Conservation (phyloP, 306 rosid genomes). For the Inga leiocalycina region DNA sequence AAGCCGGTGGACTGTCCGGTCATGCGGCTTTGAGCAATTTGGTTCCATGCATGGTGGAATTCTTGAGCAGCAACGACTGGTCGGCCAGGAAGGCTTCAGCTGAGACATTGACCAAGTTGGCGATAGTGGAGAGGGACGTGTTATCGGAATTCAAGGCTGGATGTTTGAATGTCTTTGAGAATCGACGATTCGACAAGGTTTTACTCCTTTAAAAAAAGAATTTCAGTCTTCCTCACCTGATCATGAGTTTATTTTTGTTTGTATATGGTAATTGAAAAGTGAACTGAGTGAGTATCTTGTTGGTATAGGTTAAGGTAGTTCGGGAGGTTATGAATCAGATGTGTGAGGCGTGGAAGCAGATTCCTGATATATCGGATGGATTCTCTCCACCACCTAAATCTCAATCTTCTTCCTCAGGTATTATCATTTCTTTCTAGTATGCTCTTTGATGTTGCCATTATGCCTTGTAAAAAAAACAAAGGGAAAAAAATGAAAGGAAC, state of each 20-base stretch:
- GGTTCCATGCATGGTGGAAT: constrained; percentile 68
- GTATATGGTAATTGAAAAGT: constrained; percentile 30
- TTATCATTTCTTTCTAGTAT: not conserved
- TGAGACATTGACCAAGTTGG: constrained; percentile 71
- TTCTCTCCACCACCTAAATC: constrained; percentile 70
- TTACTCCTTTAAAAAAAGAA: not conserved
- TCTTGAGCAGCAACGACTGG: constrained; percentile 77
- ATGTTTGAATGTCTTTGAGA: constrained; percentile 66
- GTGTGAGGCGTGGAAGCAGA: constrained; percentile 89
- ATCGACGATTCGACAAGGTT: constrained; percentile 86
- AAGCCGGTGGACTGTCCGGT: constrained; percentile 66
- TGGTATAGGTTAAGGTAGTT: constrained; percentile 74
- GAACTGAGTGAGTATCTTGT: constrained; percentile 14
- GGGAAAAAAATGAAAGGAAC: not conserved
- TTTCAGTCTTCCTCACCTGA: not conserved
- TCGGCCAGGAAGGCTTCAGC: constrained; percentile 90
- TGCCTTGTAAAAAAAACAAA: constrained; percentile 1
- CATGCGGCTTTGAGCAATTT: constrained; percentile 55
- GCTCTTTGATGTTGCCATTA: constrained; percentile 6
- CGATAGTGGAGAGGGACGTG: constrained; percentile 59
- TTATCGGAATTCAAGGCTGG: constrained; percentile 76
- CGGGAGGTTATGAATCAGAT: constrained; percentile 91
- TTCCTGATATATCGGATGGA: constrained; percentile 82
- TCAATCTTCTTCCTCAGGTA: constrained; percentile 78
- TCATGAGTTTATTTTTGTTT: constrained; percentile 17